Base-by-base conservation (phyloP, 345 rosid species). In the Adansonia digitata region DNA sequence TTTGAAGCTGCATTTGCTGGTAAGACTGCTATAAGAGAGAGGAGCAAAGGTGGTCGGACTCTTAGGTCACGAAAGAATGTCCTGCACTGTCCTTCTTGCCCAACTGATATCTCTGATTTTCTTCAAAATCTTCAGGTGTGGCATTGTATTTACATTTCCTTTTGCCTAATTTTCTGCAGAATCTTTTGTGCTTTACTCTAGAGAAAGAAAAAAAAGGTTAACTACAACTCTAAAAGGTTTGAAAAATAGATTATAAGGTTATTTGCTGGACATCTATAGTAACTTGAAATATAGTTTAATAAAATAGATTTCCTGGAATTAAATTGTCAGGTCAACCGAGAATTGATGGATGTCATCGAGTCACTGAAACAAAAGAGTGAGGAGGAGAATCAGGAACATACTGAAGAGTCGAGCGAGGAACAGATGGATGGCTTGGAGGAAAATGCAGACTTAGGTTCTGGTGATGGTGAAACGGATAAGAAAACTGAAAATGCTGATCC, bases 241-340 rank as follows among this genome's bases (percentile, higher is more conserved):
- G 15, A 37, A 66, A 40, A 43, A 7, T 27, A 57, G 37, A 2
- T 13, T 29, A 59, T 61, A 1, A 37, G 27, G 31, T 65, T 22
- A 22, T 34, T 68, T 68, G 72, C 72, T 42, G 52, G 17, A 22
- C 46, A 4, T 22, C 51, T 46, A 14, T 27, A 46, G 14, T 24
- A 27, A 7, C 12, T 9, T 68, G 2, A 26, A 14, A 14, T 7
- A 13, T 43, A 42, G 45, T 69, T 29, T 29, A 22, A 20, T 18
- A 7, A 20, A 15, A 15, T 49, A 27, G n/a, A n/a, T n/a, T n/a
- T n/a, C n/a, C n/a, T 71, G 34, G n/a, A 35, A 11, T 22, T 52
- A 27, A 37, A 17, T 73, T 73, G 62, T 73, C 84, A 93, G 94
- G 92, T 93, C 45, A 93, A 93, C 73, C 73, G 89, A 42, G 93